Evolutionary conservation across 1,284 basidiomycete species (phyloP).

Genomic region (Lignosus rhinocerotis): DNA sequence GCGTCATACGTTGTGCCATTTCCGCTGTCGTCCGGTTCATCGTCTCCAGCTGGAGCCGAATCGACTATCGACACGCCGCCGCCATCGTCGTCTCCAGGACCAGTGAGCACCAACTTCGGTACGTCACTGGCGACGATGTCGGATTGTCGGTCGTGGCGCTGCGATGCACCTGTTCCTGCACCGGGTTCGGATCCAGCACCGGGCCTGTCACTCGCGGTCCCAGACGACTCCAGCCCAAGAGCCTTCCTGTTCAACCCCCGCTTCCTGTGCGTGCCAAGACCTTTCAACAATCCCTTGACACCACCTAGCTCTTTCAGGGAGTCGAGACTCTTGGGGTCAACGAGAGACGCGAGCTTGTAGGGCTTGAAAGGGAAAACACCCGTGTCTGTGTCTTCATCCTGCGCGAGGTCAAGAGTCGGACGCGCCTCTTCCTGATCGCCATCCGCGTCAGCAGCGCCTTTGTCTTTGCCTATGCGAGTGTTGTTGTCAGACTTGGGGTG

Average conservation of each 20-base stretch:
- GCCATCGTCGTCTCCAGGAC: slow-evolving; percentile 37
- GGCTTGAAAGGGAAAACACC: slow-evolving; percentile 75
- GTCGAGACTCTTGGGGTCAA: slow-evolving; percentile 86
- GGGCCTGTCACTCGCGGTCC: slow-evolving; percentile 20
- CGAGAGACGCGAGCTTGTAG: slow-evolving; percentile 77
- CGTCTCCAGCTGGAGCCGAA: slow-evolving; percentile 24
- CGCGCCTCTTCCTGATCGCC: slow-evolving; percentile 24
- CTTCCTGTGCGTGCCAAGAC: slow-evolving; percentile 72
- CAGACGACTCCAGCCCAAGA: slow-evolving; percentile 5
- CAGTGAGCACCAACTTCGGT: slow-evolving; percentile 46
- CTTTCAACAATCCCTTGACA: slow-evolving; percentile 61
- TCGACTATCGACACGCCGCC: slow-evolving; percentile 18
- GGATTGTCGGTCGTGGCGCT: slow-evolving; percentile 39
- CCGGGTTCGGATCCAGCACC: slow-evolving; percentile 23
- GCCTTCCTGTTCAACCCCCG: slow-evolving; percentile 48
- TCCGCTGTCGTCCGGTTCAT: slow-evolving; percentile 14
- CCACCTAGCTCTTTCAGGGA: slow-evolving; percentile 78
- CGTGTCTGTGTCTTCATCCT: slow-evolving; percentile 68
- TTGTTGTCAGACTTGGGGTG: slow-evolving; percentile 24
- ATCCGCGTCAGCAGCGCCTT: slow-evolving; percentile 30
- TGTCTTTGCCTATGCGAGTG: slow-evolving; percentile 19
- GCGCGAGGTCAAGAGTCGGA: slow-evolving; percentile 42
- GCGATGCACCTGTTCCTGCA: slow-evolving; percentile 31
- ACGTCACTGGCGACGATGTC: slow-evolving; percentile 26
- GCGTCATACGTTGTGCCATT: slow-evolving; percentile 51